A percentile compares a stretch with the other conserved stretches of the same genome.
These are phyloP conservation scores for Tetrahymena thermophila DNA, from an alignment of 73 alveolate genomes.

Conservation along the genomic window DNA sequence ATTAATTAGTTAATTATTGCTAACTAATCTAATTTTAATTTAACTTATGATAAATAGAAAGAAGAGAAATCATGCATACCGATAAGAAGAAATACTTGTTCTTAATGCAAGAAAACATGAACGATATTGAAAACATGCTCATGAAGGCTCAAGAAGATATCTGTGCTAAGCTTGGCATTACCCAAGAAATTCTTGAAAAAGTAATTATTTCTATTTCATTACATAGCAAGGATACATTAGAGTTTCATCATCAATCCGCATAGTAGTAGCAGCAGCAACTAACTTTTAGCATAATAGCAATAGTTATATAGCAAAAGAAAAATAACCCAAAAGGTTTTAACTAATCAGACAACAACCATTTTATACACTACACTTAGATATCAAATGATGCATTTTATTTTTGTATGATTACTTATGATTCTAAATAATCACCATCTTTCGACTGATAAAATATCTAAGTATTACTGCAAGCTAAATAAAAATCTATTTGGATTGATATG, in stretches of 20 bases:
- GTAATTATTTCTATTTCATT: background rate
- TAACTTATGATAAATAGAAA: background rate
- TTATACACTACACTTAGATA: background rate
- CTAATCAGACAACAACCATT: background rate
- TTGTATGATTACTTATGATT: background rate
- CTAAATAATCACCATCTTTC: slow-evolving; percentile 1
- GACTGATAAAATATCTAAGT: background rate
- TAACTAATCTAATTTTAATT: background rate
- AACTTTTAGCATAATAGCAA: background rate
- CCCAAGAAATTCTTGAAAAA: slow-evolving; percentile 24
- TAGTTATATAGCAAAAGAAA: background rate
- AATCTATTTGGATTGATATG: background rate
- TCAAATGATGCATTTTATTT: background rate
- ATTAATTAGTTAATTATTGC: too few relatives aligned
- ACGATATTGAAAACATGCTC: slow-evolving; percentile 29
- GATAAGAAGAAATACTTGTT: slow-evolving; percentile 15
- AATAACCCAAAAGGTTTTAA: background rate
- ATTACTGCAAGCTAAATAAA: background rate
- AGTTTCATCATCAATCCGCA: background rate
- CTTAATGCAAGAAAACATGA: slow-evolving; percentile 21
- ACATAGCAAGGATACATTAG: background rate
- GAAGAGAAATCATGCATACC: slow-evolving; percentile 35
- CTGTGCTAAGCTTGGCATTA: slow-evolving; percentile 31
- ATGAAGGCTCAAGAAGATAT: slow-evolving; percentile 47
- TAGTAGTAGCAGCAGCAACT: background rate